phyloP scores from a whole-genome alignment of 495 filamentous ascomycete genomes.

The Aspergillus cavernicola region DNA sequence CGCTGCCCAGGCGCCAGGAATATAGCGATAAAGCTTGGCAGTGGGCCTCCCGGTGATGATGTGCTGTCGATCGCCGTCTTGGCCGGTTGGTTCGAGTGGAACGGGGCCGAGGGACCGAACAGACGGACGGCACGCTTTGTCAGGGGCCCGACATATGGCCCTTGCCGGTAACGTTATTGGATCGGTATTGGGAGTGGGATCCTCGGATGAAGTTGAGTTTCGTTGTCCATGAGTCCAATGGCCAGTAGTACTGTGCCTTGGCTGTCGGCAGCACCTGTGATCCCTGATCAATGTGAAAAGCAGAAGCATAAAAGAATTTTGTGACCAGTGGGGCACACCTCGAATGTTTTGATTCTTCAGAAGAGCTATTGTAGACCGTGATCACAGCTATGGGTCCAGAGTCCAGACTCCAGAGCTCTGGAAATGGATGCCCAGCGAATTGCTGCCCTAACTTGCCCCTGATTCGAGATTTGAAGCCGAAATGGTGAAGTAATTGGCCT shows the following conservation, averaged over 20 bases:
- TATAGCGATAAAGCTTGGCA: conserved; percentile 30
- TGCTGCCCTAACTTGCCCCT: conserved; percentile 5
- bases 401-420: not conserved
- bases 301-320: not conserved
- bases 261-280: not conserved
- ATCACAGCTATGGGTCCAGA: not conserved
- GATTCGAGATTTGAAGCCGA: not conserved
- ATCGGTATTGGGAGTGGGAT: not conserved
- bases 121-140: conserved; percentile 11
- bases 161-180: conserved; percentile 1
- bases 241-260: not conserved
- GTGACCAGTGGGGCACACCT: not conserved
- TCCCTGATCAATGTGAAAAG: not conserved
- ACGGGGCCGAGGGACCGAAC: not conserved
- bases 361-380: not conserved
- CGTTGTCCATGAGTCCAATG: not conserved
- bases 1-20: conserved; percentile 3
- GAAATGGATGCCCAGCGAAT: not conserved
- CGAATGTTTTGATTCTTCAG: not conserved
- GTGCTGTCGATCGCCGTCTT: conserved; percentile 36
- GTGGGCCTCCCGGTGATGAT: conserved; percentile 30
- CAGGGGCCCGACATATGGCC: not conserved
- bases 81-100: conserved; percentile 15
- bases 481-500: not conserved
- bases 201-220: not conserved